Base-by-base conservation (phyloP, 2,329 filamentous ascomycete species). In the Tolypocladium amazonense region DNA sequence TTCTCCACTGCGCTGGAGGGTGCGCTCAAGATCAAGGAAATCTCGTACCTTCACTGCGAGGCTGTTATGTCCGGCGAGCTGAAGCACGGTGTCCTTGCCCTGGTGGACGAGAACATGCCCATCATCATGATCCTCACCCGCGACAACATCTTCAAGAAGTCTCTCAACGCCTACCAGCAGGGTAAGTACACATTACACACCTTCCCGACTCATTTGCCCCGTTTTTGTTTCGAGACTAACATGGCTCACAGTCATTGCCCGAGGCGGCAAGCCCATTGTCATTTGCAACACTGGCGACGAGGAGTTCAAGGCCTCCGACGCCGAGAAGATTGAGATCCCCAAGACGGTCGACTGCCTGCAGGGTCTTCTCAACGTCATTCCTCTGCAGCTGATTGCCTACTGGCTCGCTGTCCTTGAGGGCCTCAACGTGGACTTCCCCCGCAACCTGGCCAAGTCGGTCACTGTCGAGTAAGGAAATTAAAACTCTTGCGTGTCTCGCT, bases 41-140 rank as follows among this genome's bases (percentile, higher is more conserved):
- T 99, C 70, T 97, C 93, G 23, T 99, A 99, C 78, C 89, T 99
- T 62, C 94, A 99, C 78, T 99, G 94, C 77, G 94, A 99, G 80
- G 94, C 94, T 69, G 94, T 99, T 81, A 99, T 99, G 94, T 97
- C 94, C 65, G 94, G 94, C 77, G 94, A 99, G 80, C 85, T 99
- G 70, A 99, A 99, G 86, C 94, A 99, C 77, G 94, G 94, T 82
- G 94, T 99, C 58, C 81, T 99, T 72, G 94, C 94, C 58, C 84
- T 99, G 64, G 94, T 99, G 62, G 94, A 99, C 70, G 94, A 99
- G 84, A 93, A 96, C 78, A 86, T 99, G 43, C 94, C 94, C 63
- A 99, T 99, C 75, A 96, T 99, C 77, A 99, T 99, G 94, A 97
- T 99, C 71, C 83, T 99, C 63, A 99, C 94, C 59, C 89, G 94